Conservation (phyloP, 495 filamentous ascomycete genomes). For the Aeminium ludgeri region DNA sequence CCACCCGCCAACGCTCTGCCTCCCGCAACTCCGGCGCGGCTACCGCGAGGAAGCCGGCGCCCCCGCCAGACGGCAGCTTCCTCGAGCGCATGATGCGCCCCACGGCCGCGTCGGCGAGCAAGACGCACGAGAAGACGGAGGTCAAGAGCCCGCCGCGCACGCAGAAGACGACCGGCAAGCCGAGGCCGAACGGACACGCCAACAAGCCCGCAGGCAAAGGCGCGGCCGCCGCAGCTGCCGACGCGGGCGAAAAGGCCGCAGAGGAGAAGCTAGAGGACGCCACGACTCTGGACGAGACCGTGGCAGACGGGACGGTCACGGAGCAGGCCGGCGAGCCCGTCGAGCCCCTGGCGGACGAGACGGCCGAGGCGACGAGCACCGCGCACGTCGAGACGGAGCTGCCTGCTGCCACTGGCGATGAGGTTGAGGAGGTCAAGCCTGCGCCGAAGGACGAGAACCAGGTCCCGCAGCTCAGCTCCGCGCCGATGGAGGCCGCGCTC, state of each 20-base stretch:
- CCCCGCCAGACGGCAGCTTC: constrained; percentile 47
- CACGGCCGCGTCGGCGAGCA: constrained; percentile 61
- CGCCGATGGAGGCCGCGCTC: no score
- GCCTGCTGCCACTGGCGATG: no score
- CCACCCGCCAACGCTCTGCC: constrained; percentile 15
- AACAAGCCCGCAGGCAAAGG: constrained; percentile 1
- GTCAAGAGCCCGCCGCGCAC: constrained; percentile 9
- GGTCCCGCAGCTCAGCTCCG: no score
- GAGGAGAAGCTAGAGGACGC: neutral
- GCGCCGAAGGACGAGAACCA: no score
- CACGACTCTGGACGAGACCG: neutral
- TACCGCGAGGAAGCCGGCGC: constrained; percentile 25
- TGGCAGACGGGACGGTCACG: no score
- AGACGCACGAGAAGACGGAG: constrained; percentile 48
- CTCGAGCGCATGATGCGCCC: constrained; percentile 87
- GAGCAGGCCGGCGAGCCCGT: no score
- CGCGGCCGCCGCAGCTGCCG: neutral
- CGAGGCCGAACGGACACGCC: neutral
- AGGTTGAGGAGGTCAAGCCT: no score
- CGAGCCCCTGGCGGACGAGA: no score
- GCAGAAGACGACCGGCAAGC: constrained; percentile 3
- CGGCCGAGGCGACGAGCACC: no score
- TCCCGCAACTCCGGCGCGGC: constrained; percentile 16
- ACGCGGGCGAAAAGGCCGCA: neutral
- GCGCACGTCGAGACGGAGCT: no score